Evolutionary conservation across 2,329 filamentous ascomycete genomes (phyloP).

Genomic region (Eutypella sp.): DNA sequence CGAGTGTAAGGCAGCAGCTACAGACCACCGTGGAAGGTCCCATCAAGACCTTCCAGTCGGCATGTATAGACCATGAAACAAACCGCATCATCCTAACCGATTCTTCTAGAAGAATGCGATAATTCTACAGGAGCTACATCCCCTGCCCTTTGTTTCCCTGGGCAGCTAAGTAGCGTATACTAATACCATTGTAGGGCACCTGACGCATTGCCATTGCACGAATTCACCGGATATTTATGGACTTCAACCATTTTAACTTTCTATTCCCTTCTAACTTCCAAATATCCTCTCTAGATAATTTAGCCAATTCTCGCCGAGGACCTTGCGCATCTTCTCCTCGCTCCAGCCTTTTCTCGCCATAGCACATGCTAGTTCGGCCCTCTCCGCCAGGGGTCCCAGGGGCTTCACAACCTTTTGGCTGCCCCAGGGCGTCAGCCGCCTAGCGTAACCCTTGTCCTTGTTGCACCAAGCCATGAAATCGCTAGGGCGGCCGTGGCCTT

Average conservation of each 20-base stretch:
- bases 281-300: slow-evolving; percentile 32
- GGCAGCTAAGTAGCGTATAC: no score
- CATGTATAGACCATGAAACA: no score
- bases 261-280: slow-evolving; percentile 2
- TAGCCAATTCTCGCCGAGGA: slow-evolving; percentile 35
- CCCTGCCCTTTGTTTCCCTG: no score
- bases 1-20: no score
- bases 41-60: no score
- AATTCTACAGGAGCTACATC: no score
- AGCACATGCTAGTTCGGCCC: slow-evolving; percentile 28
- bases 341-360: slow-evolving; percentile 34
- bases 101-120: no score
- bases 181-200: no score
- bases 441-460: slow-evolving; percentile 34
- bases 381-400: slow-evolving; percentile 30
- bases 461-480: slow-evolving; percentile 37
- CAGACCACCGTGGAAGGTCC: no score
- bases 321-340: slow-evolving; percentile 32
- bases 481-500: slow-evolving; percentile 33
- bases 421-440: slow-evolving; percentile 33
- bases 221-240: background rate
- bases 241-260: background rate
- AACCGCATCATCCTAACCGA: no score
- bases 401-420: slow-evolving; percentile 36
- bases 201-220: no score